Percentiles rank a stretch among this genome's conserved stretches.
phyloP scores from a whole-genome alignment of 202 grass and related monocot species.

The Setaria viridis region DNA sequence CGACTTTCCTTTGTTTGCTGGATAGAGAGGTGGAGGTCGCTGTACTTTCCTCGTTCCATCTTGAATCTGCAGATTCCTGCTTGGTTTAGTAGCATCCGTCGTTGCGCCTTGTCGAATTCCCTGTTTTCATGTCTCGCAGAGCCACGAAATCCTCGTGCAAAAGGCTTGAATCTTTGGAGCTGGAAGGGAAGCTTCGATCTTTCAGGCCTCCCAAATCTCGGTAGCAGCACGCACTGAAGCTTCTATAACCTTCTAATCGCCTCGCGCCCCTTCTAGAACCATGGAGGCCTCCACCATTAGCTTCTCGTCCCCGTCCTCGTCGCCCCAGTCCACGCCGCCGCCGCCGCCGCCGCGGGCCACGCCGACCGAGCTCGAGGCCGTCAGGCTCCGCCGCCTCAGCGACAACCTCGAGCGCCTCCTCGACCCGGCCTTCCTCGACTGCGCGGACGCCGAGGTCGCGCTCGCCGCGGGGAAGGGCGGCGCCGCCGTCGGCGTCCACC shows the following conservation, averaged over 20 bases:
- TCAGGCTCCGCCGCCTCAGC: slow-evolving; percentile 65
- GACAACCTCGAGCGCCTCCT: slow-evolving; percentile 65
- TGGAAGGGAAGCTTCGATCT: slow-evolving; percentile 14
- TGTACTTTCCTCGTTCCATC: neutral
- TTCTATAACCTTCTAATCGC: slow-evolving; percentile 34
- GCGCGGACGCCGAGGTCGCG: slow-evolving; percentile 66
- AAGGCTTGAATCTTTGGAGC: slow-evolving; percentile 9
- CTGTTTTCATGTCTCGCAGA: neutral
- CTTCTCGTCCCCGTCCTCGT: slow-evolving; percentile 48
- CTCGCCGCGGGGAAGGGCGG: slow-evolving; percentile 45
- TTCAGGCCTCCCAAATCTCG: neutral
- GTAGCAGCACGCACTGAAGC: neutral
- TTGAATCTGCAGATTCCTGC: neutral
- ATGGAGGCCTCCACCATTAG: slow-evolving; percentile 59
- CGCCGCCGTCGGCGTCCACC: slow-evolving; percentile 58
- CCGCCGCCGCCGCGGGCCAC: slow-evolving; percentile 7
- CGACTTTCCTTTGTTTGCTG: neutral
- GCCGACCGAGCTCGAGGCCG: slow-evolving; percentile 41
- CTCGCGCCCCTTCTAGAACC: neutral
- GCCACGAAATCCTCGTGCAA: neutral
- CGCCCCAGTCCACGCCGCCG: slow-evolving; percentile 5
- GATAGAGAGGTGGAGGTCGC: neutral
- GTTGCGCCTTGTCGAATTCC: neutral
- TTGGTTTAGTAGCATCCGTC: neutral
- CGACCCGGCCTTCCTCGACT: slow-evolving; percentile 69